Evolutionary conservation across 345 rosid genomes (phyloP).

Genomic region (Syzygium jambos): DNA sequence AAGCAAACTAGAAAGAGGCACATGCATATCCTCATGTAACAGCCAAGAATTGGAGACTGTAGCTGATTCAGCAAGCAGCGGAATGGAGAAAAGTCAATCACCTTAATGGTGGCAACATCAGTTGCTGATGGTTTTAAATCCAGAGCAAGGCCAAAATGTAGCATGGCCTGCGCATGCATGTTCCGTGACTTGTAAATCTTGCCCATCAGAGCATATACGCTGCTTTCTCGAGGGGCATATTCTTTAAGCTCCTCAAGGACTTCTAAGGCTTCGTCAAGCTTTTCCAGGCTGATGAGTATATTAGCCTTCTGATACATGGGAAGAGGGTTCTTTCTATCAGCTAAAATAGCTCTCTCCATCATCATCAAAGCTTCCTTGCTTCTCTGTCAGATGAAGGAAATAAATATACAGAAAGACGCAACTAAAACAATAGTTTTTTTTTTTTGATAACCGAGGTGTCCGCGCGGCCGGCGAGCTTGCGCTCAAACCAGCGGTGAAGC

Average conservation of each 20-base stretch:
- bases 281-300: constrained; percentile 67
- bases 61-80: not conserved
- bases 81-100: constrained; percentile 11
- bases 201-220: constrained; percentile 94
- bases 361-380: constrained; percentile 80
- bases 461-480: too few relatives aligned
- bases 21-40: not conserved
- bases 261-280: constrained; percentile 77
- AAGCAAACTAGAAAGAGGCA: not conserved
- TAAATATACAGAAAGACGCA: not conserved
- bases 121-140: constrained; percentile 95
- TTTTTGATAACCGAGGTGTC: too few relatives aligned
- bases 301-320: constrained; percentile 98
- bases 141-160: constrained; percentile 88
- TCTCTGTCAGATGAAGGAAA: constrained; percentile 41
- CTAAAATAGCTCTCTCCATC: constrained; percentile 86
- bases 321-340: constrained; percentile 92
- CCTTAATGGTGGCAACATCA: constrained; percentile 92
- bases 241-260: constrained; percentile 93
- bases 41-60: not conserved
- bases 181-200: constrained; percentile 65
- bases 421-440: not conserved
- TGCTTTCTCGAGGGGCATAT: constrained; percentile 88
- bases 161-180: constrained; percentile 87
- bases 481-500: too few relatives aligned